Evolutionary conservation across 768 basidiomycete genomes (phyloP).

Genomic region (Ramaria sp.): DNA sequence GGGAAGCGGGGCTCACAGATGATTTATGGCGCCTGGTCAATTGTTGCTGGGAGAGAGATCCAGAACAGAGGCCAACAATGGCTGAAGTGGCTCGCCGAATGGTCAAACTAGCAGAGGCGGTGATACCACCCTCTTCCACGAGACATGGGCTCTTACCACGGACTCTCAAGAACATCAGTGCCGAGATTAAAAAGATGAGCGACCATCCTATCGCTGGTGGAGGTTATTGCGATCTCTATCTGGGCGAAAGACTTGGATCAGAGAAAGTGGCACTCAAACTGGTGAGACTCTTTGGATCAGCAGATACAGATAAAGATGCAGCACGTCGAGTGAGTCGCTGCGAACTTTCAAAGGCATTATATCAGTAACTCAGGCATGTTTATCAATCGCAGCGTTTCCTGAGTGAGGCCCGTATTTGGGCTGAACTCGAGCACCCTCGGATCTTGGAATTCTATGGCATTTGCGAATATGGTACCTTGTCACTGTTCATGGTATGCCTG

Average conservation of each 20-base stretch:
- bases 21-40: constrained; percentile 34
- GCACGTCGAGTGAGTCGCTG: constrained; percentile 1
- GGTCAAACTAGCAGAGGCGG: background rate
- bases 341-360: background rate
- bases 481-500: constrained; percentile 2
- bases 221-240: constrained; percentile 11
- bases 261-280: constrained; percentile 12
- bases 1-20: constrained; percentile 24
- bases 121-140: background rate
- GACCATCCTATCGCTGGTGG: constrained; percentile 10
- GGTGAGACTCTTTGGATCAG: constrained; percentile 5
- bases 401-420: constrained; percentile 8
- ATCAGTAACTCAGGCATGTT: background rate
- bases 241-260: constrained; percentile 8
- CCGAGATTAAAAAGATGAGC: constrained; percentile 9
- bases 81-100: constrained; percentile 18
- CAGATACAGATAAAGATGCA: constrained; percentile 1
- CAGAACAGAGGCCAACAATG: constrained; percentile 31
- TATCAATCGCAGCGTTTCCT: constrained; percentile 5
- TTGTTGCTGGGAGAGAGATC: constrained; percentile 31
- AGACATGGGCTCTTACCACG: background rate
- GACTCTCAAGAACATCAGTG: constrained; percentile 6
- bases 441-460: constrained; percentile 12
- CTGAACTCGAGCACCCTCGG: constrained; percentile 8
- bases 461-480: constrained; percentile 10